Evolutionary conservation across 2,329 filamentous ascomycete genomes (phyloP), one percentile per base, ranked within the genome.

Genomic region (Macroventuria anomochaeta): DNA sequence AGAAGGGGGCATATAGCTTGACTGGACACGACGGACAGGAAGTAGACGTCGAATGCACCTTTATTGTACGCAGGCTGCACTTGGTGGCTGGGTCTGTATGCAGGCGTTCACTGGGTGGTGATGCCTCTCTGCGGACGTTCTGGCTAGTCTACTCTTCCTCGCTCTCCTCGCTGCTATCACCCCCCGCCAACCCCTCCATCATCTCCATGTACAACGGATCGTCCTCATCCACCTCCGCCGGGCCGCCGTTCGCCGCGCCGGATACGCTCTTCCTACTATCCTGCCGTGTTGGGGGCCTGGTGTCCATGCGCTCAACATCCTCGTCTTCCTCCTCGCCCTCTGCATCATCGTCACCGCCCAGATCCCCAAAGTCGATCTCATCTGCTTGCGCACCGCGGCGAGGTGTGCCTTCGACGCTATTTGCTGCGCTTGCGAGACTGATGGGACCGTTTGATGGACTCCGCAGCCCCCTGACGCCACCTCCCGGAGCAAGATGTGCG

Each of bases 171-270:
- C 70, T 73, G 34, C 70, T 73, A 10, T 75, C 72, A 21, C 65
- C 72, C 8, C 66, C 71, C 29, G 64, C 71, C 26, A 75, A 65
- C 0, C 75, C 78, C 46, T 74, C 65, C 53, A 76, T 74, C 68
- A 80, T 76, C 64, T 76, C 72, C 59, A 77, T 76, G 42, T 67
- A 78, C 62, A 71, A 69, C 67, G 54, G 74, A 62, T 79, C 77
- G 23, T 77, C 76, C 21, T 73, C 70, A 17, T 73, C 72, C 6
- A 70, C 68, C 1, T 73, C 70, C 1, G 55, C 53, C 7, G 8
- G 49, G 39, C n/a, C 40, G 29, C 43, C 11, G 39, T 46, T 20
- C 17, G 20, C n/a, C 43, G 53, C 39, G 13, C 12, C 46, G 8
- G 10, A 10, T 2, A 34, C 32, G 5, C 39, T 29, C 39, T 43